phyloP scores from a whole-genome alignment of 306 rosid species.

The Parietaria judaica region DNA sequence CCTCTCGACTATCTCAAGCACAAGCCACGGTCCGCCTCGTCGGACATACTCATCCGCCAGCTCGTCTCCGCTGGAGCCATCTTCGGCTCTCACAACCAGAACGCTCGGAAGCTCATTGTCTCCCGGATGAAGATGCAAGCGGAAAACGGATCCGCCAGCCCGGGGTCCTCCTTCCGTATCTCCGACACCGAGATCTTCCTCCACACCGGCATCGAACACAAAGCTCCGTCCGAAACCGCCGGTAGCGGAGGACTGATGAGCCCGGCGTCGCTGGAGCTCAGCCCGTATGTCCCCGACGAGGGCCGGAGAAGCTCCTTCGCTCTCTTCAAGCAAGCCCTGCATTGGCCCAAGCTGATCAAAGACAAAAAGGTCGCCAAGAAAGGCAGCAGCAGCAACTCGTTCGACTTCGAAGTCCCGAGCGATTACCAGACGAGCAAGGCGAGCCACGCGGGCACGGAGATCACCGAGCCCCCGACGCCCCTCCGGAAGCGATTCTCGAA shows the following conservation, averaged over 20 bases:
- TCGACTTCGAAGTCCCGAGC: conserved; percentile 37
- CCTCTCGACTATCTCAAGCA: conserved; percentile 84
- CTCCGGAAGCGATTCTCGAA: conserved; percentile 70
- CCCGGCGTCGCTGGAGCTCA: conserved; percentile 45
- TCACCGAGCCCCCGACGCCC: conserved; percentile 46
- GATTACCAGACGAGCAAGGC: conserved; percentile 36
- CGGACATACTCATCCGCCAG: conserved; percentile 67
- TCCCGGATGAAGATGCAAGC: conserved; percentile 65
- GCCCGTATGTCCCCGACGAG: conserved; percentile 29
- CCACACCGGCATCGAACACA: conserved; percentile 69
- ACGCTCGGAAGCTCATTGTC: conserved; percentile 79
- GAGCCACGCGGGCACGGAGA: conserved; percentile 36
- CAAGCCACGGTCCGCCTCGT: conserved; percentile 53
- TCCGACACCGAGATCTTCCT: conserved; percentile 74
- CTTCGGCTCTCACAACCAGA: conserved; percentile 57
- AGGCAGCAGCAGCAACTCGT: conserved; percentile 22
- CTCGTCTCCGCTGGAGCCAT: conserved; percentile 87
- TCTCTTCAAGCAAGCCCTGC: conserved; percentile 51
- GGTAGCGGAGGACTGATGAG: conserved; percentile 14
- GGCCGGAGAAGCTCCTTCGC: conserved; percentile 26
- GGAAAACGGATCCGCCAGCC: conserved; percentile 68
- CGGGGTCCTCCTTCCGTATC: conserved; percentile 76
- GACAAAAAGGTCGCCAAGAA: conserved; percentile 35
- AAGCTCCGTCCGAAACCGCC: conserved; percentile 34
- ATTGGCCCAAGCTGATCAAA: conserved; percentile 51